These are phyloP conservation scores for Auriscalpium microsporum DNA, from an alignment of 768 basidiomycete genomes.

Conservation along the genomic window DNA sequence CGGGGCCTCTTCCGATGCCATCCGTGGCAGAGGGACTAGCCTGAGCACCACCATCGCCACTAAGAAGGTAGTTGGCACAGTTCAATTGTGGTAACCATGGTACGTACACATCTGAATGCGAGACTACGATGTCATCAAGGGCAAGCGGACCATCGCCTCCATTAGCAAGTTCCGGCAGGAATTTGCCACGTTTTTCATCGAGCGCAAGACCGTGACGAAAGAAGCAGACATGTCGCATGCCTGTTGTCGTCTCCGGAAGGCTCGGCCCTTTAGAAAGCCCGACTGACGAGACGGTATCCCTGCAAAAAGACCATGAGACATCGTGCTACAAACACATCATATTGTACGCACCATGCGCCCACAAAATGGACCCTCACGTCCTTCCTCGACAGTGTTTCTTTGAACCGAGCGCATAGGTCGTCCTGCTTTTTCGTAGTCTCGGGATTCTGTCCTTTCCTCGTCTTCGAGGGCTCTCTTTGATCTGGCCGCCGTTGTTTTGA, in stretches of 20 bases:
- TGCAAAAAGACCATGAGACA: constrained; percentile 4
- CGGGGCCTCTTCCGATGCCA: no score
- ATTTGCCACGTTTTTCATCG: constrained; percentile 40
- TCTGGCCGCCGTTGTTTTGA: neutral
- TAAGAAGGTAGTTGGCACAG: no score
- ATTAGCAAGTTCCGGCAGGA: constrained; percentile 34
- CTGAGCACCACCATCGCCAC: no score
- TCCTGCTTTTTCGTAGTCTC: no score
- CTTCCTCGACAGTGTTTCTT: no score
- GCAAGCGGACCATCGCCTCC: constrained; percentile 11
- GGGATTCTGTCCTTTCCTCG: no score
- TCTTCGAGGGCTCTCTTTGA: no score
- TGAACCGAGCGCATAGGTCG: no score
- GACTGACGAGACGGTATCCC: constrained; percentile 41
- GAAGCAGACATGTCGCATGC: constrained; percentile 23
- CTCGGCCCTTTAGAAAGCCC: constrained; percentile 25
- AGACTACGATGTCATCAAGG: no score
- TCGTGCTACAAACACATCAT: neutral
- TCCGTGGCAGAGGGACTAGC: no score
- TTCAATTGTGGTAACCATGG: no score
- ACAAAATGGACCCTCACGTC: constrained; percentile 32
- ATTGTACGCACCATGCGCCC: constrained; percentile 31
- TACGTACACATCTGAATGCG: no score
- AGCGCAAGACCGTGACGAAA: constrained; percentile 40
- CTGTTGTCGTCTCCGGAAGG: constrained; percentile 25